A percentile compares a stretch with the other conserved stretches of the same genome.
phyloP scores from a whole-genome alignment of 1,139 yeast genomes.

The Blastobotrys serpentis region DNA sequence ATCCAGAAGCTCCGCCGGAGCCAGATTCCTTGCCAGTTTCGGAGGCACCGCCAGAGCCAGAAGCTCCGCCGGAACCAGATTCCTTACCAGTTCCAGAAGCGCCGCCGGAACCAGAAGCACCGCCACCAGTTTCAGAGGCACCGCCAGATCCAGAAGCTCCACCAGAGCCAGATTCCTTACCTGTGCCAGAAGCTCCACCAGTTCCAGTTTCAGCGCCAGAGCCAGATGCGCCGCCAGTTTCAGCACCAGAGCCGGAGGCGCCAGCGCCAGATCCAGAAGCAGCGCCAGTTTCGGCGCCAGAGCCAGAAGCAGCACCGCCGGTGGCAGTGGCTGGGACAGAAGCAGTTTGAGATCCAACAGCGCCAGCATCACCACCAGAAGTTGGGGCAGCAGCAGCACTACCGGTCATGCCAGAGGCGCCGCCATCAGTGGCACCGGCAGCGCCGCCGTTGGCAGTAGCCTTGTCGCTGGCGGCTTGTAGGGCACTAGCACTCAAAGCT shows the following conservation, averaged over 20 bases:
- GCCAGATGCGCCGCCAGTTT: slow-evolving; percentile 1
- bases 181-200: slow-evolving; percentile 7
- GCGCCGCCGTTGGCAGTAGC: slow-evolving; percentile 1
- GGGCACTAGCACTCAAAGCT: background rate
- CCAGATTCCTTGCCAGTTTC: slow-evolving; percentile 8
- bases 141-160: slow-evolving; percentile 10
- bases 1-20: slow-evolving; percentile 4
- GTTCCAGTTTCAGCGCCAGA: slow-evolving; percentile 8
- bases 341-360: slow-evolving; percentile 10
- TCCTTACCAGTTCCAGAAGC: slow-evolving; percentile 8
- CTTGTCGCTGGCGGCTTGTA: background rate
- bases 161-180: slow-evolving; percentile 5
- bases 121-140: slow-evolving; percentile 4
- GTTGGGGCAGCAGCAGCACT: slow-evolving; percentile 11
- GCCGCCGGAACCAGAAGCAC: slow-evolving; percentile 11
- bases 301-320: slow-evolving; percentile 10
- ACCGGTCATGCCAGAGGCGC: slow-evolving; percentile 11
- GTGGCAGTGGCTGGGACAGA: slow-evolving; percentile 13
- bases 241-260: slow-evolving; percentile 7
- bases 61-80: slow-evolving; percentile 8
- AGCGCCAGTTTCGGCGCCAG: slow-evolving; percentile 9
- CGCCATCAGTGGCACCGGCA: slow-evolving; percentile 7
- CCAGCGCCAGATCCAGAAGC: slow-evolving; percentile 1
- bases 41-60: slow-evolving; percentile 4
- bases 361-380: slow-evolving; percentile 6